phyloP scores from a whole-genome alignment of 83 land plant species.

The Diphasiastrum complanatum region DNA sequence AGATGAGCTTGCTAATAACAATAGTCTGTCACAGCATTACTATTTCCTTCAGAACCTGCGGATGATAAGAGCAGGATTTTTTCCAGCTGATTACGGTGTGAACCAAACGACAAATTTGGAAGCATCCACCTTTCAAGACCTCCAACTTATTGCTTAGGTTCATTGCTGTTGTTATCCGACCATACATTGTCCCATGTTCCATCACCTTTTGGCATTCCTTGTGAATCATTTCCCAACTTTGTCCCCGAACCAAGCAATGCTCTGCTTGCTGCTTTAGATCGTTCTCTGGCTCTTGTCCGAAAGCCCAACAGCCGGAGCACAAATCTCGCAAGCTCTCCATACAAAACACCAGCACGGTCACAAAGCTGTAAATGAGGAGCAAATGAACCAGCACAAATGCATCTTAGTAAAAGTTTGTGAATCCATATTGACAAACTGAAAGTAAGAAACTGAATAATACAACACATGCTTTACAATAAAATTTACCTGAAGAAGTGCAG shows the following conservation, averaged over 20 bases:
- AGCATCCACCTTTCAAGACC: too few species aligned
- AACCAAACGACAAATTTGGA: too few species aligned
- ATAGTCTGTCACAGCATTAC: too few species aligned
- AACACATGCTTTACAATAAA: conserved; percentile 1
- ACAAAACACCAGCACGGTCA: conserved; percentile 59
- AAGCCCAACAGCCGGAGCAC: conserved; percentile 58
- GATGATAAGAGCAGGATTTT: too few species aligned
- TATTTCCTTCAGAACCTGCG: too few species aligned
- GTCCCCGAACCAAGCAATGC: conserved; percentile 30
- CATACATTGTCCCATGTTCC: conserved; percentile 56
- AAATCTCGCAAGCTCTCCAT: conserved; percentile 79
- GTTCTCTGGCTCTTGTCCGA: conserved; percentile 35
- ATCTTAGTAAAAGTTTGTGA: background rate
- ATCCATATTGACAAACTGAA: background rate
- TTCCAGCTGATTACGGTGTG: too few species aligned
- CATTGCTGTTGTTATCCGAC: conserved; percentile 28
- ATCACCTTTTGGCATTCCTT: conserved; percentile 38
- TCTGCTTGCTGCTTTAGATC: conserved; percentile 20
- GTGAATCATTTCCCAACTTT: conserved; percentile 22
- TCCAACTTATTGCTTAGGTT: too few species aligned
- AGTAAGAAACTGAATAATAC: background rate
- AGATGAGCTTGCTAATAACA: too few species aligned
- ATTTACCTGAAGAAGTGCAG: conserved; percentile 69
- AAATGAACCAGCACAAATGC: background rate
- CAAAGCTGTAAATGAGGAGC: conserved; percentile 38